Evolutionary conservation across 768 basidiomycete species (phyloP).

Genomic region (Boletellus emodensis): DNA sequence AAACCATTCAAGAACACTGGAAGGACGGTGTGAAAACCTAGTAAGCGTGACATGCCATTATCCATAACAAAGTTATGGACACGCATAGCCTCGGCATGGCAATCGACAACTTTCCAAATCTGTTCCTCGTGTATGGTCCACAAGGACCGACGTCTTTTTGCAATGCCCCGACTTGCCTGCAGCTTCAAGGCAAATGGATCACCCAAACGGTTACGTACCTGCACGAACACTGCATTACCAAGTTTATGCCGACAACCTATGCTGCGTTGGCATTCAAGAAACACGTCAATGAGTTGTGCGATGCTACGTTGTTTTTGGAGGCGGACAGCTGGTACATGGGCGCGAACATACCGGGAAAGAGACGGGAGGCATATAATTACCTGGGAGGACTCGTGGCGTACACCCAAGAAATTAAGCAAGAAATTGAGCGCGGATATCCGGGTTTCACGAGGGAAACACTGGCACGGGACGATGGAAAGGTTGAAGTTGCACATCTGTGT

Average conservation of each 20-base stretch:
- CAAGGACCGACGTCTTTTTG: constrained; percentile 10
- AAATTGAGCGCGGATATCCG: constrained; percentile 10
- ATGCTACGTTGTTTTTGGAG: neutral
- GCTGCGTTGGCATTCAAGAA: constrained; percentile 12
- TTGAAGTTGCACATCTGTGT: neutral
- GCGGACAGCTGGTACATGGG: constrained; percentile 7
- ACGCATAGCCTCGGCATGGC: constrained; percentile 12
- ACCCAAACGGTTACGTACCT: constrained; percentile 9
- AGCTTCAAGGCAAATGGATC: constrained; percentile 9
- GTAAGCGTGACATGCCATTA: neutral
- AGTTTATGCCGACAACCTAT: constrained; percentile 7
- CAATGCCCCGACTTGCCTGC: constrained; percentile 6
- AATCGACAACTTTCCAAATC: constrained; percentile 14
- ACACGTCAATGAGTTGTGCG: neutral
- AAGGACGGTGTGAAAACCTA: constrained; percentile 11
- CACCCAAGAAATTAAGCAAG: neutral
- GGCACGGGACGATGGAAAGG: neutral
- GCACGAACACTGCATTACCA: constrained; percentile 9
- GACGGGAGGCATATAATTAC: constrained; percentile 8
- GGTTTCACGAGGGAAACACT: constrained; percentile 6
- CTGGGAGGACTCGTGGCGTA: neutral
- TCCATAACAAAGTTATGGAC: neutral
- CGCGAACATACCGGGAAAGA: constrained; percentile 10
- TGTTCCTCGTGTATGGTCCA: constrained; percentile 10
- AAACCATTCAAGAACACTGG: constrained; percentile 16